Evolutionary conservation across 352 stramenopile genomes (phyloP).

Genomic region (Elongisporangium senticosum): DNA sequence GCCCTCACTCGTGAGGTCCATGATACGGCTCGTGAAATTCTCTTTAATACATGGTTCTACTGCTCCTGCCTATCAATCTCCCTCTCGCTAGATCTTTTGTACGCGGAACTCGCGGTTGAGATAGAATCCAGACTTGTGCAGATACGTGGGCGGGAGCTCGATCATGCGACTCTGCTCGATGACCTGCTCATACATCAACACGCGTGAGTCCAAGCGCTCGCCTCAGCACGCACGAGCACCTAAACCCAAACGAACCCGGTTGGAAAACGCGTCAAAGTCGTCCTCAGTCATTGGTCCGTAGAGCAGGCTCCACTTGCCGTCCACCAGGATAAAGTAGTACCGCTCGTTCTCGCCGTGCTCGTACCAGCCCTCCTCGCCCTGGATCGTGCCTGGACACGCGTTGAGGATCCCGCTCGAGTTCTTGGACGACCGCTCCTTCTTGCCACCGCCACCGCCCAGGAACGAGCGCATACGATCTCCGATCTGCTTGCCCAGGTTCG

Average conservation of each 20-base stretch:
- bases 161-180: constrained; percentile 55
- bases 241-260: constrained; percentile 53
- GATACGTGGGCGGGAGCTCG: constrained; percentile 69
- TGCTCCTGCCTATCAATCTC: not conserved
- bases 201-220: not conserved
- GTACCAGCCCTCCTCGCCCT: constrained; percentile 86
- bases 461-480: constrained; percentile 80
- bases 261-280: constrained; percentile 73
- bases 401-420: constrained; percentile 77
- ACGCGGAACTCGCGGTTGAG: constrained; percentile 65
- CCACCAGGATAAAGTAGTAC: constrained; percentile 81
- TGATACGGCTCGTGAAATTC: not conserved
- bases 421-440: constrained; percentile 53
- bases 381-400: constrained; percentile 64
- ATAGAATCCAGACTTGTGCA: constrained; percentile 80
- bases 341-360: constrained; percentile 83
- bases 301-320: constrained; percentile 82
- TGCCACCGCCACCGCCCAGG: constrained; percentile 62
- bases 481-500: constrained; percentile 65
- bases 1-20: too few relatives aligned
- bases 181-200: constrained; percentile 27
- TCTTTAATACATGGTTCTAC: not conserved
- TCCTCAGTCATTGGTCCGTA: constrained; percentile 84
- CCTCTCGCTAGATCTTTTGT: constrained; percentile 39
- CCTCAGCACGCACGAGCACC: too few relatives aligned